Evolutionary conservation across 208 protist genomes (phyloP).

Genomic region (Leishmania guyanensis): DNA sequence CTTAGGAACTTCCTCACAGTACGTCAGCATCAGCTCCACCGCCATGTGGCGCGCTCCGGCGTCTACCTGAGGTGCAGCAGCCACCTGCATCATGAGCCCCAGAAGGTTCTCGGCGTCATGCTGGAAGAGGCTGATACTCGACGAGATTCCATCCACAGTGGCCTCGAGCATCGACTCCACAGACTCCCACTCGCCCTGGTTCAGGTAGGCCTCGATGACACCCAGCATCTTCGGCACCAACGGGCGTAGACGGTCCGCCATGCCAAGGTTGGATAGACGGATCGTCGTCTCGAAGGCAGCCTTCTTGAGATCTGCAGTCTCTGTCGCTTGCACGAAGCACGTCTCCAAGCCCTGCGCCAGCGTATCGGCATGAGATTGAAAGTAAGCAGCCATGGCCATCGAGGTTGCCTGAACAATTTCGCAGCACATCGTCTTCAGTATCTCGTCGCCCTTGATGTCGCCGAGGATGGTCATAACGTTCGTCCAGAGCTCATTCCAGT

Average conservation of each 20-base stretch:
- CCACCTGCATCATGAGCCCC: conserved; percentile 76
- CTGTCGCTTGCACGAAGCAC: conserved; percentile 41
- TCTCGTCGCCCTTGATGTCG: conserved; percentile 36
- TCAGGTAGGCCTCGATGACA: conserved; percentile 65
- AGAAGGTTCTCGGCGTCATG: conserved; percentile 52
- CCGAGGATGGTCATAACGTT: conserved; percentile 69
- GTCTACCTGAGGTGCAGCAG: conserved; percentile 52
- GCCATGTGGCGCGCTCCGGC: conserved; percentile 71
- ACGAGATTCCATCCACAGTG: conserved; percentile 59
- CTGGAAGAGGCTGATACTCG: conserved; percentile 60
- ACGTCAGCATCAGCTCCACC: conserved; percentile 79
- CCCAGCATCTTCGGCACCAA: conserved; percentile 72
- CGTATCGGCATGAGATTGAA: conserved; percentile 39
- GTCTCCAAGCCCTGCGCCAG: conserved; percentile 57
- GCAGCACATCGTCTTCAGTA: conserved; percentile 77
- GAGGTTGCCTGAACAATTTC: conserved; percentile 70
- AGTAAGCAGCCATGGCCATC: conserved; percentile 56
- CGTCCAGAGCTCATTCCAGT: conserved; percentile 80
- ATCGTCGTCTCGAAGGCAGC: conserved; percentile 68
- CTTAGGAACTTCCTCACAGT: conserved; percentile 83
- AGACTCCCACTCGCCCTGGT: conserved; percentile 63
- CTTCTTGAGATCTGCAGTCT: conserved; percentile 44
- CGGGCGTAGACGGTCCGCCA: conserved; percentile 39
- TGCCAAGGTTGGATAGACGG: conserved; percentile 44
- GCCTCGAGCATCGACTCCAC: conserved; percentile 55